Conservation (phyloP, 495 filamentous ascomycete species). For the Penicillium taxi region DNA sequence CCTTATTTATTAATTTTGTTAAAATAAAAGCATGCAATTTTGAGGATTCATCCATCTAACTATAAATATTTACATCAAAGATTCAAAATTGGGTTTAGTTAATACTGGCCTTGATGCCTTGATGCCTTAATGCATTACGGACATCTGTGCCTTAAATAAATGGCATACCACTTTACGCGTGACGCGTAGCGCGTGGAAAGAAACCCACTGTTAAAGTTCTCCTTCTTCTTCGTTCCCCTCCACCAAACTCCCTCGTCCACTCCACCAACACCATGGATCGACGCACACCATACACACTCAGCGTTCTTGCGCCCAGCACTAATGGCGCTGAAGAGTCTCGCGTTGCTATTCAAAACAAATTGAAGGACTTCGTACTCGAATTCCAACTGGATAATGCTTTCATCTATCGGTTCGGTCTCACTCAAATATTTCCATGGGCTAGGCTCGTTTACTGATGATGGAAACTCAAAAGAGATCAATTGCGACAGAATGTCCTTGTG, state of each 20-base stretch:
- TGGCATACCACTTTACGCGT: constrained; percentile 43
- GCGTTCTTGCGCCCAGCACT: constrained; percentile 64
- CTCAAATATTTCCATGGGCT: constrained; percentile 5
- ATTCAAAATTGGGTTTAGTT: too few relatives aligned
- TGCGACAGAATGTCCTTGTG: constrained; percentile 89
- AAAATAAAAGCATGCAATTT: too few relatives aligned
- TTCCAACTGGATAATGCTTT: constrained; percentile 95
- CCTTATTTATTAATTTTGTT: too few relatives aligned
- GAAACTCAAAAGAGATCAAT: constrained; percentile 63
- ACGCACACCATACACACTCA: constrained; percentile 74
- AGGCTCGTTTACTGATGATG: neutral
- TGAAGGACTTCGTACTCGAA: constrained; percentile 79
- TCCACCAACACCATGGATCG: constrained; percentile 61
- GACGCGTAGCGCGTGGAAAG: constrained; percentile 2
- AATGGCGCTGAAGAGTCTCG: constrained; percentile 53
- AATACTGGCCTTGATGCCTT: too few relatives aligned
- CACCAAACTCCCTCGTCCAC: constrained; percentile 16
- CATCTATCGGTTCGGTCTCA: constrained; percentile 68
- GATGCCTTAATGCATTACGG: neutral
- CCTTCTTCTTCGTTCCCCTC: constrained; percentile 11
- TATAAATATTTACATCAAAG: too few relatives aligned
- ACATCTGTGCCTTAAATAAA: constrained; percentile 7
- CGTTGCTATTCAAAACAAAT: constrained; percentile 44
- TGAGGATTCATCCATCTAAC: too few relatives aligned
- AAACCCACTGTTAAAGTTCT: neutral